These are phyloP conservation scores for Colletotrichum lentis DNA, from an alignment of 2,329 filamentous ascomycete genomes.

Conservation along the genomic window DNA sequence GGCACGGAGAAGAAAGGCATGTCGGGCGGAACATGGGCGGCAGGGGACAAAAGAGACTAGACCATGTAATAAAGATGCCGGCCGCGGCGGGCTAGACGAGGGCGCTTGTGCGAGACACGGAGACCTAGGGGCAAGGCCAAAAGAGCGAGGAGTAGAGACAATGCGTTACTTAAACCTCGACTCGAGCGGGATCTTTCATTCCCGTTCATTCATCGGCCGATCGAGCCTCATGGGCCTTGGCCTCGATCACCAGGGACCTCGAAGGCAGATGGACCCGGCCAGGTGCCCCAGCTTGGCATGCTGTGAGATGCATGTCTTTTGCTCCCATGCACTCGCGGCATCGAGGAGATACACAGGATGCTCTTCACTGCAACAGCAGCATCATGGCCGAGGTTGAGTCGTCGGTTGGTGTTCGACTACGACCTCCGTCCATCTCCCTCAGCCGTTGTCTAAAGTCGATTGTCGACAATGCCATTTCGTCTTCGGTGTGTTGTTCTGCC, in stretches of 20 bases:
- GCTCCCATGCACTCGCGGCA: background rate
- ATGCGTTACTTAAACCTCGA: background rate
- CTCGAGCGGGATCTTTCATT: background rate
- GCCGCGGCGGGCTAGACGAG: background rate
- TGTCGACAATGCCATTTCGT: no score
- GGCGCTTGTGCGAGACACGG: background rate
- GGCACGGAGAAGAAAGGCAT: background rate
- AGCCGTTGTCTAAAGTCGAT: no score
- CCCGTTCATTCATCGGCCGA: background rate
- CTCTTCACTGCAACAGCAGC: no score
- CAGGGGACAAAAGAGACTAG: constrained; percentile 1
- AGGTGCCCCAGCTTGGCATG: background rate
- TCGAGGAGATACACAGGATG: background rate
- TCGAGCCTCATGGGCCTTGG: background rate
- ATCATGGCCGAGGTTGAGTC: no score
- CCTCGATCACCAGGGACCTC: background rate
- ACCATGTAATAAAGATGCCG: background rate
- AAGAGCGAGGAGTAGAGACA: background rate
- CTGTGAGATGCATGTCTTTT: background rate
- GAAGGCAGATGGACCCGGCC: background rate
- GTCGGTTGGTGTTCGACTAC: no score
- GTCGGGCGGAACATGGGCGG: background rate
- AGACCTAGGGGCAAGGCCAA: background rate
- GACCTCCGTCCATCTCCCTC: no score
- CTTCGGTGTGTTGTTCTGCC: background rate